Percentiles rank a stretch among this genome's conserved stretches.
Evolutionary conservation across 139 green algal species (phyloP).

Genomic region (Coelastrella sp.): DNA sequence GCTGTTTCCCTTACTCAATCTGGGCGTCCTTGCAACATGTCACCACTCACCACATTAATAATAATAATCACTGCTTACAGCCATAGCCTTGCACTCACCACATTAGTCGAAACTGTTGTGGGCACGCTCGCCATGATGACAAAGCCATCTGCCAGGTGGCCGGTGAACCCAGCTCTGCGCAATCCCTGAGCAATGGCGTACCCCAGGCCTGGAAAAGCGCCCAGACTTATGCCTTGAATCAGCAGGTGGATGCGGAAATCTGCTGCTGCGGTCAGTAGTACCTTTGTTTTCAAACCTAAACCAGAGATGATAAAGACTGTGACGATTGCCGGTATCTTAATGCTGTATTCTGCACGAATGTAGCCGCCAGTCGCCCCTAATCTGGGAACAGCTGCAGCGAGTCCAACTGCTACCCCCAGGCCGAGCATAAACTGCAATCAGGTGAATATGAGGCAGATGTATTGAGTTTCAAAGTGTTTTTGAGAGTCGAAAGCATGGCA

Average conservation of each 20-base stretch:
- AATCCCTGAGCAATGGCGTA: conserved; percentile 49
- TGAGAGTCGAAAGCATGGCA: too few relatives aligned
- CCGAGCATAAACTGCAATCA: conserved; percentile 57
- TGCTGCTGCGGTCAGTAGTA: conserved; percentile 43
- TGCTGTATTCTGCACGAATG: conserved; percentile 54
- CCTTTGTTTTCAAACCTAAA: conserved; percentile 53
- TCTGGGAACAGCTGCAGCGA: conserved; percentile 60
- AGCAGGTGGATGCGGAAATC: conserved; percentile 52
- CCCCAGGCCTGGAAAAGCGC: conserved; percentile 49
- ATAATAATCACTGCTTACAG: too few relatives aligned
- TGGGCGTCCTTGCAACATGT: too few relatives aligned
- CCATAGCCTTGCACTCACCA: too few relatives aligned
- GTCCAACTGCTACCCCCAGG: conserved; percentile 55
- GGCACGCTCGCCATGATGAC: conserved; percentile 61
- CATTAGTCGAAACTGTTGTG: conserved; percentile 64
- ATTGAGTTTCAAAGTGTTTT: too few relatives aligned
- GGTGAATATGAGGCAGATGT: too few relatives aligned
- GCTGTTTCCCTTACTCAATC: too few relatives aligned
- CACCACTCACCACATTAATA: too few relatives aligned
- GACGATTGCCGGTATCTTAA: conserved; percentile 60
- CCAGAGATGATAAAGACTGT: conserved; percentile 63
- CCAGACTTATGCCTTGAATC: conserved; percentile 54
- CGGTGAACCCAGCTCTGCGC: conserved; percentile 27
- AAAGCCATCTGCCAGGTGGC: conserved; percentile 49
- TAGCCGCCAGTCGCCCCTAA: conserved; percentile 54